phyloP scores from a whole-genome alignment of 257 asterid genomes.

The Salvia splendens region DNA sequence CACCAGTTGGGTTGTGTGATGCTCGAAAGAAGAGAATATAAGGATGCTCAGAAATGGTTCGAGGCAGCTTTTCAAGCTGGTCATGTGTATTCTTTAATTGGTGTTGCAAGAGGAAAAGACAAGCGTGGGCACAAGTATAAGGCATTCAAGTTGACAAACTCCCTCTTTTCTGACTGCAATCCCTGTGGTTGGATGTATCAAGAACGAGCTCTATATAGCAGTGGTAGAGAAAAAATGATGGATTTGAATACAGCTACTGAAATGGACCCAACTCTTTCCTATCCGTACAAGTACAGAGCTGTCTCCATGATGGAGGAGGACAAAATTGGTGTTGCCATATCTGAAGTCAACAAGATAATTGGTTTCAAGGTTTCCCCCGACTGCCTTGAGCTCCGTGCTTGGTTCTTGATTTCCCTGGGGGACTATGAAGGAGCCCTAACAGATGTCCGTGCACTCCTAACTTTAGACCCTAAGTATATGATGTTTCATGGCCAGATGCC shows the following conservation, averaged over 20 bases:
- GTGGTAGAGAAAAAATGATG: constrained; percentile 68
- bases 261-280: constrained; percentile 86
- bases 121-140: constrained; percentile 90
- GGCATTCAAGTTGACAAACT: constrained; percentile 76
- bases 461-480: constrained; percentile 78
- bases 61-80: constrained; percentile 69
- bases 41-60: constrained; percentile 94
- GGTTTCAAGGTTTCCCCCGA: constrained; percentile 87
- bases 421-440: constrained; percentile 80
- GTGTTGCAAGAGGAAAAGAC: constrained; percentile 73
- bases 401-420: constrained; percentile 73
- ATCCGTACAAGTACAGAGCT: constrained; percentile 83
- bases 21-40: constrained; percentile 85
- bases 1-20: constrained; percentile 95
- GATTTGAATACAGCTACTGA: constrained; percentile 79
- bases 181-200: constrained; percentile 98
- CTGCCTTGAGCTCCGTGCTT: constrained; percentile 93
- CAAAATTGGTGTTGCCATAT: constrained; percentile 57
- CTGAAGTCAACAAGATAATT: constrained; percentile 74
- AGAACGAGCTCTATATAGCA: constrained; percentile 76
- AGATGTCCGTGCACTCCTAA: constrained; percentile 80
- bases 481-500: constrained; percentile 84
- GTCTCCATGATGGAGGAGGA: constrained; percentile 62
- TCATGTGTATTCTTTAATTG: constrained; percentile 78
- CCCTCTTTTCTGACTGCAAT: constrained; percentile 62